Evolutionary conservation across 2,329 filamentous ascomycete species (phyloP).

Genomic region (Alternaria sp.): DNA sequence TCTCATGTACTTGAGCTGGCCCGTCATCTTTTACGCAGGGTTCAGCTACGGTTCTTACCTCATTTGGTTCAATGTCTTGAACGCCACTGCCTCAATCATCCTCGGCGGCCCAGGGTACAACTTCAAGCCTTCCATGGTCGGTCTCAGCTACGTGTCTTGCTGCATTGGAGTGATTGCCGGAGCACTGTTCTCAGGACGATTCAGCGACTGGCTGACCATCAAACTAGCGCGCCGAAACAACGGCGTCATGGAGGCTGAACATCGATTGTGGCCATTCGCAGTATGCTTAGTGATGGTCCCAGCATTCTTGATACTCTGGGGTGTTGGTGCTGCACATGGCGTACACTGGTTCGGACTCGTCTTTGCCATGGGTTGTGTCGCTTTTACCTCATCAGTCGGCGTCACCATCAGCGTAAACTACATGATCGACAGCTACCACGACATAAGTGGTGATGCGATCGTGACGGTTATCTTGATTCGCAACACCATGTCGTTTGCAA

Average conservation of each 20-base stretch:
- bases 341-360: slow-evolving; percentile 60
- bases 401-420: slow-evolving; percentile 55
- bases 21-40: slow-evolving; percentile 38
- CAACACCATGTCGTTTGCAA: slow-evolving; percentile 59
- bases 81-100: slow-evolving; percentile 35
- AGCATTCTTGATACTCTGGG: slow-evolving; percentile 57
- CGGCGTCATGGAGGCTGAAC: slow-evolving; percentile 51
- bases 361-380: slow-evolving; percentile 52
- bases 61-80: slow-evolving; percentile 39
- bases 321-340: slow-evolving; percentile 56
- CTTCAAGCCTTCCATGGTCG: slow-evolving; percentile 32
- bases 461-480: slow-evolving; percentile 58
- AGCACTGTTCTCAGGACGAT: slow-evolving; percentile 23
- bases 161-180: slow-evolving; percentile 28
- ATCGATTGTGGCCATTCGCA: slow-evolving; percentile 50
- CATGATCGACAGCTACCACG: slow-evolving; percentile 58
- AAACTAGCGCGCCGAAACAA: slow-evolving; percentile 45
- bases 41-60: slow-evolving; percentile 36
- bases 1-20: slow-evolving; percentile 43
- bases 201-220: slow-evolving; percentile 35
- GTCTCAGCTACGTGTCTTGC: slow-evolving; percentile 27
- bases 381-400: slow-evolving; percentile 43
- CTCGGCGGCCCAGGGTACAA: slow-evolving; percentile 29
- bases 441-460: slow-evolving; percentile 57
- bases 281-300: slow-evolving; percentile 53